Evolutionary conservation across 2,329 filamentous ascomycete genomes (phyloP).

Genomic region (Tolypocladium guangdongense): DNA sequence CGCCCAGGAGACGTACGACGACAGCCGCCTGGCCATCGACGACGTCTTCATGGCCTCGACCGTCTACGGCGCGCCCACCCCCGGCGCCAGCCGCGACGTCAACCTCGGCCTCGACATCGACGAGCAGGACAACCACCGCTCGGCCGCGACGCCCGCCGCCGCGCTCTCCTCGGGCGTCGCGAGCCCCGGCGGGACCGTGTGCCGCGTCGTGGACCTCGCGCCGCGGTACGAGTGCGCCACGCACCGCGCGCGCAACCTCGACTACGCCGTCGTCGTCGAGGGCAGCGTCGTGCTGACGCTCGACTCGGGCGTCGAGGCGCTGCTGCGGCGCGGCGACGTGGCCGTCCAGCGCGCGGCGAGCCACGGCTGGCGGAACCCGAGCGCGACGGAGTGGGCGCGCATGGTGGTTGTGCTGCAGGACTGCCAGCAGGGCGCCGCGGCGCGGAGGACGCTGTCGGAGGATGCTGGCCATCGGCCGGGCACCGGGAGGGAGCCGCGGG

Average conservation of each 20-base stretch:
- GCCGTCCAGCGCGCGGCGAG: conserved; percentile 44
- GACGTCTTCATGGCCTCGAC: conserved; percentile 30
- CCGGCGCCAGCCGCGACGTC: conserved; percentile 25
- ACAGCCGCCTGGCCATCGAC: conserved; percentile 23
- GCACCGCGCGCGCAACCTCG: conserved; percentile 42
- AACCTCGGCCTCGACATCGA: conserved; percentile 18
- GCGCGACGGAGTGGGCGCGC: conserved; percentile 33
- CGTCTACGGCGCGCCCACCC: conserved; percentile 18
- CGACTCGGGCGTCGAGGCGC: conserved; percentile 36
- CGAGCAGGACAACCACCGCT: not conserved
- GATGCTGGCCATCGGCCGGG: not conserved
- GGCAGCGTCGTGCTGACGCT: conserved; percentile 40
- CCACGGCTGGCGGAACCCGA: conserved; percentile 42
- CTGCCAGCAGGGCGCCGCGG: conserved; percentile 4
- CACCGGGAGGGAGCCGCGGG: not conserved
- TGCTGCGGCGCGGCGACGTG: conserved; percentile 40
- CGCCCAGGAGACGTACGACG: conserved; percentile 15
- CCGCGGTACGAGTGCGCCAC: conserved; percentile 27
- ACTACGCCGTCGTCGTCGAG: conserved; percentile 44
- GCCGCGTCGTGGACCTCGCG: conserved; percentile 36
- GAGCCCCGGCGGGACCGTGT: conserved; percentile 28
- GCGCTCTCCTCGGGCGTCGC: conserved; percentile 16
- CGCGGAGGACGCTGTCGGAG: not conserved
- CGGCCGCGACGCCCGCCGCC: conserved; percentile 17
- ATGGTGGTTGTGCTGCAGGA: conserved; percentile 33